phyloP scores from a whole-genome alignment of 176 grass and related monocot species.

The bread wheat (Triticum aestivum) region DNA sequence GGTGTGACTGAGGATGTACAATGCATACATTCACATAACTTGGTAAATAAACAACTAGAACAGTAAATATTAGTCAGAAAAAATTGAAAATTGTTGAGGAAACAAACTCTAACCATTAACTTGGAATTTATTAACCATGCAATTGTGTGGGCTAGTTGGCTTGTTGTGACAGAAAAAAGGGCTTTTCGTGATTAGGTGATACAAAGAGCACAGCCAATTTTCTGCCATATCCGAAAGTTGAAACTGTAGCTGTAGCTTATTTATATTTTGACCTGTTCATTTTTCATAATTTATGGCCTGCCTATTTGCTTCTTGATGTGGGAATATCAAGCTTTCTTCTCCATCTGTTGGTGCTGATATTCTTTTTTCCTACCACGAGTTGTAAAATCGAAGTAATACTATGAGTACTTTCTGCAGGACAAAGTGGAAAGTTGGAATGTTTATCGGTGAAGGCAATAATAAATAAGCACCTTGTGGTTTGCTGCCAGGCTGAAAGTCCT shows the following conservation, averaged over 20 bases:
- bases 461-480: constrained; percentile 68
- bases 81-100: not conserved
- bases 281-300: not conserved
- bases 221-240: constrained; percentile 29
- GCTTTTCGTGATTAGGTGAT: not conserved
- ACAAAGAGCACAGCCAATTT: constrained; percentile 4
- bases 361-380: constrained; percentile 10
- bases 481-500: constrained; percentile 82
- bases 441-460: constrained; percentile 75
- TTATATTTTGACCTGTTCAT: constrained; percentile 1
- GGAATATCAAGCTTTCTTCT: constrained; percentile 12
- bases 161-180: not conserved
- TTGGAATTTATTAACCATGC: not conserved
- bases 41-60: constrained; percentile 1
- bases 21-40: not conserved
- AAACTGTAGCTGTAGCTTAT: not conserved
- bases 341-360: constrained; percentile 23
- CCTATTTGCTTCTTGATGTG: constrained; percentile 18
- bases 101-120: constrained; percentile 22
- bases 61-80: not conserved
- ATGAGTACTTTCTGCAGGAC: constrained; percentile 60
- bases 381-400: constrained; percentile 27
- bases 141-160: not conserved
- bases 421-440: constrained; percentile 97
- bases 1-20: not conserved